Evolutionary conservation across 768 basidiomycete genomes (phyloP).

Genomic region (Rhizopogon sp.): DNA sequence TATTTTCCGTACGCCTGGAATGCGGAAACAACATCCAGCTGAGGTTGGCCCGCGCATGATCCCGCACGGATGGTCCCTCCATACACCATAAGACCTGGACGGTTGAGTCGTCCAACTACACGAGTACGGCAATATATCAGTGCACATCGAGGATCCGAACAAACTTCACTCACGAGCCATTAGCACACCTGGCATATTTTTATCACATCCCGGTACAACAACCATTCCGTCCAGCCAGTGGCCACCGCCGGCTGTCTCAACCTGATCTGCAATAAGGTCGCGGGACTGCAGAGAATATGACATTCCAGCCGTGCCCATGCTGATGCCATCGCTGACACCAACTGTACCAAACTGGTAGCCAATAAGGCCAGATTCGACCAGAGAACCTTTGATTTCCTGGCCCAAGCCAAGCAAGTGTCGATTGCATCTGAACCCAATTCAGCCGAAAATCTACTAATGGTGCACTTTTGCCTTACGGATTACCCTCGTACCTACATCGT

Average conservation of each 20-base stretch:
- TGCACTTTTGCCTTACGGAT: slow-evolving; percentile 64
- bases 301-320: slow-evolving; percentile 95
- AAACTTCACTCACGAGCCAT: slow-evolving; percentile 75
- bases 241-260: slow-evolving; percentile 93
- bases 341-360: slow-evolving; percentile 98
- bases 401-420: slow-evolving; percentile 88
- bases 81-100: slow-evolving; percentile 97
- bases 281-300: slow-evolving; percentile 94
- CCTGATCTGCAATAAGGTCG: slow-evolving; percentile 96
- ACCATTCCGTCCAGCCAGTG: slow-evolving; percentile 99
- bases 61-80: slow-evolving; percentile 94
- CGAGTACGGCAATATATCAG: slow-evolving; percentile 1
- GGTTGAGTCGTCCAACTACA: slow-evolving; percentile 87
- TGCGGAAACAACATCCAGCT: slow-evolving; percentile 93
- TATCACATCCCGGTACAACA: slow-evolving; percentile 95
- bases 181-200: slow-evolving; percentile 99
- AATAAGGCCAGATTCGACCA: slow-evolving; percentile 65
- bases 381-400: slow-evolving; percentile 78
- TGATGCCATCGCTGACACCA: slow-evolving; percentile 97
- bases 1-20: slow-evolving; percentile 98
- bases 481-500: slow-evolving; percentile 87
- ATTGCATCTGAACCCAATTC: slow-evolving; percentile 70
- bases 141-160: background rate
- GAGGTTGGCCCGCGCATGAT: slow-evolving; percentile 81
- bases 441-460: background rate